A percentile compares a stretch with the other conserved stretches of the same genome.
These are phyloP conservation scores for Pyrenochaeta sp. DNA, from an alignment of 2,329 filamentous ascomycete genomes.

Conservation along the genomic window DNA sequence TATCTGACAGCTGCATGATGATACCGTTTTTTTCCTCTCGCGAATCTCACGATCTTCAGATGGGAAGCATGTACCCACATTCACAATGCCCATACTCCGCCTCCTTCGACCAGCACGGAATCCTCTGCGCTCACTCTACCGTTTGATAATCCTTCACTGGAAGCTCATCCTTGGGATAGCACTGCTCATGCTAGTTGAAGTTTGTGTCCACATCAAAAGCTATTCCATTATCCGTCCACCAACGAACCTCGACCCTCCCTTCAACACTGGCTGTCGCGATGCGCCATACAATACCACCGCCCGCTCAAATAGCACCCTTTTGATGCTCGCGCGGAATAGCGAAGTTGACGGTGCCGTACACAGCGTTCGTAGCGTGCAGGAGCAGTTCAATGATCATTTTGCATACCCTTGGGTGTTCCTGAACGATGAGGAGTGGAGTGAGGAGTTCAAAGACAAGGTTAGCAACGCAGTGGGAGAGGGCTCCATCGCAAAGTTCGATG, in stretches of 20 bases:
- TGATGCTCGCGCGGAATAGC: conserved; percentile 88
- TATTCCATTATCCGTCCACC: conserved; percentile 10
- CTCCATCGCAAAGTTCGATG: conserved; percentile 71
- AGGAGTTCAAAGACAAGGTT: conserved; percentile 85
- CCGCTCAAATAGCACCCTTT: conserved; percentile 87
- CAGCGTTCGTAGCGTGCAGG: conserved; percentile 71
- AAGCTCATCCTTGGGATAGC: conserved; percentile 5
- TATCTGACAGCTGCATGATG: no score
- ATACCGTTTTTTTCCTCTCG: no score
- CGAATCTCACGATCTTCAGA: no score
- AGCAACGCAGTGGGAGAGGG: conserved; percentile 83
- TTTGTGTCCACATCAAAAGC: conserved; percentile 12
- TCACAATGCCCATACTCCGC: not conserved
- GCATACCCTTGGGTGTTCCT: conserved; percentile 99
- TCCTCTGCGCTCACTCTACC: not conserved
- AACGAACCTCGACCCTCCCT: conserved; percentile 18
- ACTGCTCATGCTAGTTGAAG: conserved; percentile 13
- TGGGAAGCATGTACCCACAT: no score
- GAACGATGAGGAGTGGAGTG: conserved; percentile 88
- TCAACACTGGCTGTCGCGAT: conserved; percentile 18
- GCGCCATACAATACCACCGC: conserved; percentile 47
- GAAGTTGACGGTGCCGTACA: conserved; percentile 80
- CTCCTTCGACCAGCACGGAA: conserved; percentile 1
- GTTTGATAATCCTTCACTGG: conserved; percentile 9
- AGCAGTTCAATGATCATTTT: conserved; percentile 95